These are phyloP conservation scores for Vanilla planifolia DNA, from an alignment of 106 monocot genomes.

Conservation along the genomic window DNA sequence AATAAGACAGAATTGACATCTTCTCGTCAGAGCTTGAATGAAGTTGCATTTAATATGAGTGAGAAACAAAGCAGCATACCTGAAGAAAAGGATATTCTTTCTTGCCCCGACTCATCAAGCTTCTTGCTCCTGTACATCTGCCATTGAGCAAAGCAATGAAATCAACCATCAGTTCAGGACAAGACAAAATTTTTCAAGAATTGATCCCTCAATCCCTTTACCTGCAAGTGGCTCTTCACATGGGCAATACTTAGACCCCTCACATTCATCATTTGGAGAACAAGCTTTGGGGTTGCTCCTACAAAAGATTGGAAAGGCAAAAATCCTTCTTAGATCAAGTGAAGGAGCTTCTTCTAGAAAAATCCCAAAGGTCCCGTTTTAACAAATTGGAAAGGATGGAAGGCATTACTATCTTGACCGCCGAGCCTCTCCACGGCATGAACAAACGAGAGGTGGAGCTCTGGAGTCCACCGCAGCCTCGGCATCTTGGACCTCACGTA, in stretches of 20 bases:
- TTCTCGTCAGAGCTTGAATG: too few species aligned
- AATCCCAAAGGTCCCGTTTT: too few species aligned
- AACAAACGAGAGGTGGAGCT: conserved; percentile 35
- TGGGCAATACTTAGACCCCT: conserved; percentile 28
- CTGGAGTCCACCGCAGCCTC: conserved; percentile 32
- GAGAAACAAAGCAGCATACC: conserved; percentile 4
- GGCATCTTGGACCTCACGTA: conserved; percentile 31
- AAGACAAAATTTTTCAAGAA: not conserved
- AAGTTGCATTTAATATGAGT: not conserved
- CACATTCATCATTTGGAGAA: conserved; percentile 47
- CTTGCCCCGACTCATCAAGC: conserved; percentile 26
- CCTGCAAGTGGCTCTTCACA: conserved; percentile 49
- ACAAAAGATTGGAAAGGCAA: too few species aligned
- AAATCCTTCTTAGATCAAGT: too few species aligned
- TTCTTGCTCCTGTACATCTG: conserved; percentile 46
- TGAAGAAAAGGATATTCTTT: conserved; percentile 21
- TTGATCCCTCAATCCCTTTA: not conserved
- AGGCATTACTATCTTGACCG: conserved; percentile 24
- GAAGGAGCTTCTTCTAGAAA: too few species aligned
- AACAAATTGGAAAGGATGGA: not conserved
- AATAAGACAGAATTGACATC: too few species aligned
- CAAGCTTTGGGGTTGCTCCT: conserved; percentile 45
- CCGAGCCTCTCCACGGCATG: conserved; percentile 31
- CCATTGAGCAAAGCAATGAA: not conserved
- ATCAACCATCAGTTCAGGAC: not conserved